Conservation (phyloP, 1,284 basidiomycete species). For the Ganoderma lucidum region DNA sequence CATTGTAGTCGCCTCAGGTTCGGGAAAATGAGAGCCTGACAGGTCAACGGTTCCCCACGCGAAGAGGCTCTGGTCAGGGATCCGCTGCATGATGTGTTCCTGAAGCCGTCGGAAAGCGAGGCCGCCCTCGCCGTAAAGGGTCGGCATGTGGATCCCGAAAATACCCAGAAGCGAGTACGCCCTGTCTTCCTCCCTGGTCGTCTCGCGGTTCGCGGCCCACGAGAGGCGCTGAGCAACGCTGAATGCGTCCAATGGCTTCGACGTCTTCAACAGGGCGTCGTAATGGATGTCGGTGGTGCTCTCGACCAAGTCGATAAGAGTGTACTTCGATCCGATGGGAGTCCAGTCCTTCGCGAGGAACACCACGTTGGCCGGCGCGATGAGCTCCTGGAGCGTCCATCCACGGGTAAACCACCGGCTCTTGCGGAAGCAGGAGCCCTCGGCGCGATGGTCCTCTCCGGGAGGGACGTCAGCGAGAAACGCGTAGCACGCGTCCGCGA, state of each 20-base stretch:
- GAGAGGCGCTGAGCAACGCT: conserved; percentile 18
- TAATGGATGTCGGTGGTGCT: conserved; percentile 14
- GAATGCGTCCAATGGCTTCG: conserved; percentile 9
- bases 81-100: conserved; percentile 20
- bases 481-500: background rate
- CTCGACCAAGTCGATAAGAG: conserved; percentile 7
- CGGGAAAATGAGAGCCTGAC: background rate
- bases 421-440: conserved; percentile 16
- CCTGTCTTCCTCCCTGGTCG: conserved; percentile 11
- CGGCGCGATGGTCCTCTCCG: conserved; percentile 15
- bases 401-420: conserved; percentile 18
- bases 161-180: conserved; percentile 21
- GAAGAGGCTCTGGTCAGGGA: conserved; percentile 21
- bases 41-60: conserved; percentile 8
- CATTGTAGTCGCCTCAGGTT: too few relatives aligned
- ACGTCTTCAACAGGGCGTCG: conserved; percentile 4
- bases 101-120: conserved; percentile 15
- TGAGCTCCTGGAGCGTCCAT: conserved; percentile 23
- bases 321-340: conserved; percentile 12
- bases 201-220: conserved; percentile 4
- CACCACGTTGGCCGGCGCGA: conserved; percentile 16
- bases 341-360: conserved; percentile 18
- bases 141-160: conserved; percentile 21
- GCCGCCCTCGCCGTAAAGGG: conserved; percentile 9
- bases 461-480: background rate